Percentiles rank a stretch among this genome's conserved stretches.
phyloP scores from a whole-genome alignment of 2,329 filamentous ascomycete genomes.

The Sporothrix phasma region DNA sequence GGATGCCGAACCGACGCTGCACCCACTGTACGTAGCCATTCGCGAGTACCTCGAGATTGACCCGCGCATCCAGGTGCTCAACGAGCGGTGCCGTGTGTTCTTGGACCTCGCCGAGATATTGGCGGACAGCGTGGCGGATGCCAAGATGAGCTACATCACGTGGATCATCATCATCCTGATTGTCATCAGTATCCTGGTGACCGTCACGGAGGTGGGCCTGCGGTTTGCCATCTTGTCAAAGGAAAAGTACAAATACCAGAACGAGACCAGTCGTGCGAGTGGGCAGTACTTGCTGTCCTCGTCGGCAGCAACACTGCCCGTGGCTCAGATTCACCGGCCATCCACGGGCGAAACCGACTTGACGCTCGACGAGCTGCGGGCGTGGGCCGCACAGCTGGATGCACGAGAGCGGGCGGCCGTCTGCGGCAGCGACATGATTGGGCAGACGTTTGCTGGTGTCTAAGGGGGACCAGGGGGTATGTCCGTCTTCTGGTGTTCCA shows the following conservation, averaged over 20 bases:
- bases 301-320: background rate
- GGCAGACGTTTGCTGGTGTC: constrained; percentile 20
- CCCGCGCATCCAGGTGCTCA: constrained; percentile 88
- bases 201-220: constrained; percentile 77
- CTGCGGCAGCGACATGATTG: constrained; percentile 19
- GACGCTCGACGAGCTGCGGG: constrained; percentile 19
- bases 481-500: no score
- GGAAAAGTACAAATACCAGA: constrained; percentile 27
- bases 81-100: constrained; percentile 93
- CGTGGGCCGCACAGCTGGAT: constrained; percentile 18
- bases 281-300: background rate
- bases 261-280: background rate
- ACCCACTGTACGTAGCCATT: constrained; percentile 87
- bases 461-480: background rate
- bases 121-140: constrained; percentile 81
- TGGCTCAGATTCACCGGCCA: background rate
- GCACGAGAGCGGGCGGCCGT: constrained; percentile 18
- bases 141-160: constrained; percentile 91
- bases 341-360: constrained; percentile 6
- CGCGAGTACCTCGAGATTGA: constrained; percentile 98
- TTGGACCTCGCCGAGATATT: constrained; percentile 92
- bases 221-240: constrained; percentile 65
- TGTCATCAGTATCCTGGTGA: constrained; percentile 80
- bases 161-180: constrained; percentile 98
- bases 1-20: constrained; percentile 90